Evolutionary conservation across 2,329 filamentous ascomycete species (phyloP).

Genomic region (Penicillium verrucosum): DNA sequence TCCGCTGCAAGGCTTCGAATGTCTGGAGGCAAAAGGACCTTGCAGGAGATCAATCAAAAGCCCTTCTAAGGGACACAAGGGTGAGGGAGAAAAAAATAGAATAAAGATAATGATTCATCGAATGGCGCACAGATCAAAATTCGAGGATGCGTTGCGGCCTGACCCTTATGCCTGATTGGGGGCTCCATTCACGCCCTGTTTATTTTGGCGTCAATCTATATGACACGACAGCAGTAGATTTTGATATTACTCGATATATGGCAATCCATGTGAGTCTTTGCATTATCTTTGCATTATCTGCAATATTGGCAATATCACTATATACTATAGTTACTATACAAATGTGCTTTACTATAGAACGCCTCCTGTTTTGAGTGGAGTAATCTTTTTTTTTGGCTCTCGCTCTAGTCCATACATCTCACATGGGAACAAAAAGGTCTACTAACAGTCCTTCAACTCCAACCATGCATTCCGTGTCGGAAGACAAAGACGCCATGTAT

Average conservation of each 20-base stretch:
- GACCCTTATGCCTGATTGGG: conserved; percentile 27
- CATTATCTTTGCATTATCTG: background rate
- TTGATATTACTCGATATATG: background rate
- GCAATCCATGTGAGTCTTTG: background rate
- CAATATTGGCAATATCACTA: background rate
- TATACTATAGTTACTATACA: background rate
- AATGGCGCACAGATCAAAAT: conserved; percentile 22
- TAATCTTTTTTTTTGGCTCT: conserved; percentile 9
- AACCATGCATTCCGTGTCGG: conserved; percentile 33
- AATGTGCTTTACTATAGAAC: background rate
- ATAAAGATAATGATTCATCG: conserved; percentile 11
- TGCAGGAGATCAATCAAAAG: conserved; percentile 23
- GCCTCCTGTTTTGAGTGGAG: conserved; percentile 9
- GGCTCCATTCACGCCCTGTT: conserved; percentile 8
- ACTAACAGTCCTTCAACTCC: conserved; percentile 26
- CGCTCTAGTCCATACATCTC: conserved; percentile 1
- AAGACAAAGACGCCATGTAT: conserved; percentile 32
- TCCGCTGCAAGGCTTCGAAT: conserved; percentile 25
- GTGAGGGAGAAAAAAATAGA: conserved; percentile 4
- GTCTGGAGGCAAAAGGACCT: conserved; percentile 24
- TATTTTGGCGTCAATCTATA: conserved; percentile 5
- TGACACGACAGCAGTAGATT: conserved; percentile 3
- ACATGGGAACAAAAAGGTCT: conserved; percentile 11
- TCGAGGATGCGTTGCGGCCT: conserved; percentile 26
- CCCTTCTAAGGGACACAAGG: conserved; percentile 9